Evolutionary conservation across 148 eudicot species (phyloP).

Genomic region (Agrostemma githago): DNA sequence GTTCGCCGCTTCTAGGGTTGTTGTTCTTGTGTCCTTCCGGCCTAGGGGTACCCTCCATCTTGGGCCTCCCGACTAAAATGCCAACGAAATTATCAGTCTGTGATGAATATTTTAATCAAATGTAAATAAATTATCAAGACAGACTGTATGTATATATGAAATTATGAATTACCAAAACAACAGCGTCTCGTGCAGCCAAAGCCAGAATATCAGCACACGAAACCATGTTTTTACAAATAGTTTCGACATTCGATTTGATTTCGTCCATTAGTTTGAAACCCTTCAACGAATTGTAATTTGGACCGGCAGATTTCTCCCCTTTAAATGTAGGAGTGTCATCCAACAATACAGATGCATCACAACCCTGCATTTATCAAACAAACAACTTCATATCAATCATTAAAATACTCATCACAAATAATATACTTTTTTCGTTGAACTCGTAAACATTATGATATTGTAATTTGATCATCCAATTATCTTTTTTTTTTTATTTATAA

Average conservation of each 20-base stretch:
- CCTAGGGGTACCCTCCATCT: slow-evolving; percentile 49
- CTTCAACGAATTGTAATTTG: slow-evolving; percentile 28
- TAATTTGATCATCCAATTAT: too few species aligned
- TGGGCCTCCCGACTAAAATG: slow-evolving; percentile 39
- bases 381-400: not conserved
- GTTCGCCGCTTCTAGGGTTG: slow-evolving; percentile 38
- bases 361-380: slow-evolving; percentile 13
- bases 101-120: too few species aligned
- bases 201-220: slow-evolving; percentile 42
- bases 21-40: slow-evolving; percentile 44
- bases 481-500: too few species aligned
- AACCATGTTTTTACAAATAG: slow-evolving; percentile 16
- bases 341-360: slow-evolving; percentile 29
- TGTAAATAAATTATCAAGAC: too few species aligned
- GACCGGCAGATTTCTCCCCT: slow-evolving; percentile 30
- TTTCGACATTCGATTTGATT: slow-evolving; percentile 30
- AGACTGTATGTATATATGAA: not conserved
- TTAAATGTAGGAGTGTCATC: slow-evolving; percentile 25
- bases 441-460: too few species aligned
- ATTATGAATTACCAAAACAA: slow-evolving; percentile 26
- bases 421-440: too few species aligned
- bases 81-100: not conserved
- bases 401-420: too few species aligned
- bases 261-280: slow-evolving; percentile 29
- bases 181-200: slow-evolving; percentile 33